Base-by-base conservation (phyloP, 805 yeast species). In the Kodamaea lidongshanica region DNA sequence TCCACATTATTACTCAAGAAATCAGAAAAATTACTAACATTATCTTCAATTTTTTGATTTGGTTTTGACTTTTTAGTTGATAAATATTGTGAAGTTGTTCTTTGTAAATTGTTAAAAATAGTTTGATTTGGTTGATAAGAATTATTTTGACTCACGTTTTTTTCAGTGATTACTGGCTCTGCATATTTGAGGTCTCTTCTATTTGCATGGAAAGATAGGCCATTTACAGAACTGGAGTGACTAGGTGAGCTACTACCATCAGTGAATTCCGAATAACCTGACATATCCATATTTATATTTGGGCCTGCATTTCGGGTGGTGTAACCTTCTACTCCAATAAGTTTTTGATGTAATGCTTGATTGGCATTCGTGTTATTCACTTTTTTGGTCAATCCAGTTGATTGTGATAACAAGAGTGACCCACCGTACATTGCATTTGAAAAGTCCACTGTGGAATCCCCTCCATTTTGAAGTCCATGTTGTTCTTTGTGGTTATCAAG, bases 61-160 rank as follows among this genome's bases (percentile, higher is more conserved):
- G 25, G 36, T 11, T 25, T 26, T 9, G 23, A 53, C 29, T 42
- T 55, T 30, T 50, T 52, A 19, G 43, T 41, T 11, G 46, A 38
- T 11, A 52, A 34, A 37, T 58, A 60, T 35, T 59, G 64, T 17
- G 54, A 48, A 38, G 57, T 58, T 6, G 62, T 61, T 30, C 69
- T 43, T 41, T 61, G 64, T 16, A 64, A 46, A 35, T 64, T 64
- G 34, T 55, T 58, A 44, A 61, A 60, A 7, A 62, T 63, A 12
- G 61, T 55, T 37, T 63, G 69, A 36, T 55, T 50, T 5, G 68
- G 64, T 40, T 63, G 69, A 38, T 63, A 64, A 2, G 67, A 61
- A 34, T 57, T 56, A 19, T 50, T 54, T 30, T 56, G 61, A 9
- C 50, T 41, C 7, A 47, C 62, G 22, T 45, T 52, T 16, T 52